Conservation (phyloP, 345 rosid genomes). For the Limnanthes douglasii region DNA sequence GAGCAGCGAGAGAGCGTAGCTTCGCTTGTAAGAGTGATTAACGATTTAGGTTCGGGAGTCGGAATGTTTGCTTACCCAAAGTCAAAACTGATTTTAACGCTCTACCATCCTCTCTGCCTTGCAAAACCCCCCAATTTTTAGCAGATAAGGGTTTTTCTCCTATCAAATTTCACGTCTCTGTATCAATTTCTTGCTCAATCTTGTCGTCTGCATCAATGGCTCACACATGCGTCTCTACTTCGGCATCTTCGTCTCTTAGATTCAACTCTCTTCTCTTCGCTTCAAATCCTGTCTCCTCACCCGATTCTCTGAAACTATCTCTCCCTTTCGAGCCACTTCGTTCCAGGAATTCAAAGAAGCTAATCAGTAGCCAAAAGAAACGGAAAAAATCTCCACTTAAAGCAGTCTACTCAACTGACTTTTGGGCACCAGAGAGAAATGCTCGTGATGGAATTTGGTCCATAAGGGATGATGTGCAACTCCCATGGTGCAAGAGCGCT, state of each 20-base stretch:
- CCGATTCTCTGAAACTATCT: constrained; percentile 23
- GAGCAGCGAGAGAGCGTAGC: no score
- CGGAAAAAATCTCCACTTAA: constrained; percentile 17
- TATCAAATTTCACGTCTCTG: no score
- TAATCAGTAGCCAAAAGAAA: constrained; percentile 20
- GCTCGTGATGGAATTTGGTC: constrained; percentile 74
- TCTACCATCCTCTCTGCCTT: no score
- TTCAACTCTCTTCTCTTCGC: constrained; percentile 32
- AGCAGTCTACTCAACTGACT: constrained; percentile 36
- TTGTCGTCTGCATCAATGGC: no score
- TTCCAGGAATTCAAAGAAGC: constrained; percentile 54
- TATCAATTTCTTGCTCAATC: no score
- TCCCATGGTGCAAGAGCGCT: constrained; percentile 88
- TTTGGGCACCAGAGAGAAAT: constrained; percentile 26
- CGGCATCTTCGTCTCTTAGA: constrained; percentile 40
- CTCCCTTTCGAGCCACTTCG: constrained; percentile 35
- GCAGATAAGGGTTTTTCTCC: no score
- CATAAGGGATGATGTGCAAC: constrained; percentile 81
- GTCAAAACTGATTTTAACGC: no score
- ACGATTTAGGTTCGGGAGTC: no score
- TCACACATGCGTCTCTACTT: constrained; percentile 44
- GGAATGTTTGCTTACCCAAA: no score
- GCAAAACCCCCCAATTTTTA: no score
- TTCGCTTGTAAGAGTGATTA: no score
- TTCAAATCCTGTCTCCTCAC: constrained; percentile 23